phyloP scores from a whole-genome alignment of 2,329 filamentous ascomycete genomes.

The Botrytis elliptica region DNA sequence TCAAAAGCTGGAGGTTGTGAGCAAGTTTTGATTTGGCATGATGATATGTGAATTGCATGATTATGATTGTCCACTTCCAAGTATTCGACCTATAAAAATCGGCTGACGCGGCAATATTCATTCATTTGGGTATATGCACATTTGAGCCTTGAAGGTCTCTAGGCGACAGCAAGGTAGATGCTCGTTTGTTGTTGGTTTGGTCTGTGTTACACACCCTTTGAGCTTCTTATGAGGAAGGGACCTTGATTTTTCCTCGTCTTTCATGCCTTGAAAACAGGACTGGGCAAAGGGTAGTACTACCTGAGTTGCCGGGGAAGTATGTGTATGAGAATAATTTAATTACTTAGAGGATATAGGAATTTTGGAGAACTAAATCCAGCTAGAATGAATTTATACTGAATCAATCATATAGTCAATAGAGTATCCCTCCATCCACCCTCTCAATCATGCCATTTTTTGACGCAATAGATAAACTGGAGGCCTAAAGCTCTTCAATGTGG shows the following conservation, averaged over 20 bases:
- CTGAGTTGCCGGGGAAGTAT: neutral
- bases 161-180: neutral
- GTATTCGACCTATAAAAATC: neutral
- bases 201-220: neutral
- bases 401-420: neutral
- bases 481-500: neutral
- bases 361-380: neutral
- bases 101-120: neutral
- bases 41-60: neutral
- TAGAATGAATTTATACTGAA: neutral
- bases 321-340: neutral
- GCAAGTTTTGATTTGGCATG: neutral
- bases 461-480: neutral
- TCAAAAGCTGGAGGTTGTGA: neutral
- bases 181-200: neutral
- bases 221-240: neutral
- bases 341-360: neutral
- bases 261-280: neutral
- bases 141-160: neutral
- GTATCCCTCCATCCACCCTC: neutral
- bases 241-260: rapidly evolving
- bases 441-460: neutral
- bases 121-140: neutral
- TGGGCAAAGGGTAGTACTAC: neutral
- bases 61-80: neutral